Base-by-base conservation (phyloP, 2,329 filamentous ascomycete genomes). In the Pseudocercospora pini-densiflorae region DNA sequence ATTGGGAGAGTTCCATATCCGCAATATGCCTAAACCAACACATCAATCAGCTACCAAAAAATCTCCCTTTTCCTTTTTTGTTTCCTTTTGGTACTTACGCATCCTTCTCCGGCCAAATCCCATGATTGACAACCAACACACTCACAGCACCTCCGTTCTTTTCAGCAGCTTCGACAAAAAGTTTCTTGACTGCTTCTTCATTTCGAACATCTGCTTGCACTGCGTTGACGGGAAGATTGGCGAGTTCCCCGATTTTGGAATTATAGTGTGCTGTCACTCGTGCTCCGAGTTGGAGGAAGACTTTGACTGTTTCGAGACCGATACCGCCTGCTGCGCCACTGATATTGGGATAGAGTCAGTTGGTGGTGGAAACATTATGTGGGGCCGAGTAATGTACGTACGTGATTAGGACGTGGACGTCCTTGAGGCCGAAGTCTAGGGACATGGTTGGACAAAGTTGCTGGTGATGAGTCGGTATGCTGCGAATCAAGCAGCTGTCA, bases 41-140 rank as follows among this genome's bases (percentile, higher is more conserved):
- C n/a, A n/a, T 23, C 45, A 19, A 6, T n/a, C 21, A 43, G 31
- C 54, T 47, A n/a, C n/a, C n/a, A n/a, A n/a, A n/a, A n/a, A 45
- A 27, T 54, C 3, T 29, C 5, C 8, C 45, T 12, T 19, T 6
- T 55, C 14, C 23, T 29, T n/a, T 27, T 57, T 21, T 23, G n/a
- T 61, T 27, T 27, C 24, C 24, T 27, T 27, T 27, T 5, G 16
- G 6, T 29, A 60, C 57, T 49, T 57, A 65, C 63, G 57, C 49
- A 51, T 69, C 51, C 7, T 72, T 70, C 19, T 59, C 69, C 1
- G 73, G 72, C 71, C 72, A 75, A 29, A 76, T 69, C 8, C 73
- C 79, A 51, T 80, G 79, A 63, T 81, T 81, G 64, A 80, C 78
- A 49, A 81, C 74, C 2, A 81, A 75, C 5, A 79, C 76, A 68